A percentile compares a stretch with the other conserved stretches of the same genome.
Conservation (phyloP, 1,284 basidiomycete genomes). For the Cutaneotrichosporon arboriforme region DNA sequence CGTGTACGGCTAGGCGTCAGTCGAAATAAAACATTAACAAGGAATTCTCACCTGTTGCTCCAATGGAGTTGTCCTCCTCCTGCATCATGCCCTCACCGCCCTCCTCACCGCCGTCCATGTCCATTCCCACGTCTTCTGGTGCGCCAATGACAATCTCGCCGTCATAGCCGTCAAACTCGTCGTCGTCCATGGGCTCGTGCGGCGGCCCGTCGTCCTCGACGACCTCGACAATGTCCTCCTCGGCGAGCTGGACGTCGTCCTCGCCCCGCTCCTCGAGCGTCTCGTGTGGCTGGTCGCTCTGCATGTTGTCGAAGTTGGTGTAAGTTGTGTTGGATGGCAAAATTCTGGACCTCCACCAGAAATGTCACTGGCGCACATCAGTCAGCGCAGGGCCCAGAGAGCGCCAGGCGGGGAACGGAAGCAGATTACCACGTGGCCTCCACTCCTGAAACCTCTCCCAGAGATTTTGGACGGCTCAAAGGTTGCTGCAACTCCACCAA, state of each 20-base stretch:
- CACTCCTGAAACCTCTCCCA: neutral
- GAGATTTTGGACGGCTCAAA: neutral
- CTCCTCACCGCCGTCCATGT: slow-evolving; percentile 16
- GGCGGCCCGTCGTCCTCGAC: slow-evolving; percentile 62
- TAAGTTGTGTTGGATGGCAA: neutral
- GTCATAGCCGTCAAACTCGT: slow-evolving; percentile 51
- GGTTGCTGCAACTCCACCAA: no score
- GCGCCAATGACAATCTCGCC: slow-evolving; percentile 49
- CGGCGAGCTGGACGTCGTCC: slow-evolving; percentile 38
- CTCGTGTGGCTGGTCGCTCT: neutral
- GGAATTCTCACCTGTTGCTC: slow-evolving; percentile 18
- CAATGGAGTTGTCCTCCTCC: slow-evolving; percentile 28
- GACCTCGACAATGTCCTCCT: slow-evolving; percentile 45
- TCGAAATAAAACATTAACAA: neutral
- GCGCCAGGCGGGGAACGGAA: neutral
- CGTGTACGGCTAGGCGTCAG: slow-evolving; percentile 40
- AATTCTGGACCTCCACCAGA: slow-evolving; percentile 6
- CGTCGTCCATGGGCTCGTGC: slow-evolving; percentile 51
- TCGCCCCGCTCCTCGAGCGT: slow-evolving; percentile 16
- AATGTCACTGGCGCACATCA: no score
- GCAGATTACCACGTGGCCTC: slow-evolving; percentile 1
- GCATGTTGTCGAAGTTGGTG: neutral
- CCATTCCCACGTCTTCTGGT: slow-evolving; percentile 26
- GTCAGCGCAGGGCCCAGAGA: neutral
- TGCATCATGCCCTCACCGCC: slow-evolving; percentile 1